Base-by-base conservation (phyloP, 257 asterid species). In the Solanum corneliomulleri region DNA sequence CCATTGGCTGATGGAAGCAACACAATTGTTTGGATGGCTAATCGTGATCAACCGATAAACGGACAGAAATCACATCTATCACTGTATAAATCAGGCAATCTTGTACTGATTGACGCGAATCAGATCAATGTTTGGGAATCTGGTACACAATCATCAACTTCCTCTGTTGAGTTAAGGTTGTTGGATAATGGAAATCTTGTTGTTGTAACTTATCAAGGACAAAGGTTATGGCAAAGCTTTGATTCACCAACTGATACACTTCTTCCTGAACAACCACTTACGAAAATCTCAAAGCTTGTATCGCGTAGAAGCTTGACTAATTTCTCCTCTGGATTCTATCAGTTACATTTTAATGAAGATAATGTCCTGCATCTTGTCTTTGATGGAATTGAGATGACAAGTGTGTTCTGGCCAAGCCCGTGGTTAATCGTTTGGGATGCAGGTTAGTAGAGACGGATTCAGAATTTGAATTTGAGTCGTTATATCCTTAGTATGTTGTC, bases 21-120 rank as follows among this genome's bases (percentile, higher is more conserved):
- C 44, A 87, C 92, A 16, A 21, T 87, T 6, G 93, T 89, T 72
- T 91, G 93, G 93, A 90, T 90, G 90, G 93, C 91, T 47, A 91
- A 90, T 37, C 88, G 93, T 1, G 88, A 90, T 45, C 86, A 80
- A 60, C 92, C 89, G 39, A 86, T 91, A 29, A 91, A 91, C 56
- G 87, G 86, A 11, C 13, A 21, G 8, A 70, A 39, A 12, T 86
- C 93, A 9, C 76, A 84, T 72, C 72, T 91, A 2, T 77, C 74
- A 9, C 44, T 91, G 0, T 25, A 9, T 11, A 60, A 82, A 86
- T 44, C 87, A 4, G 93, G 91, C 13, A 88, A 90, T n/a, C 89
- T 91, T 11, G 62, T 31, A 41, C 23, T 91, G 25, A 71, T 70
- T 3, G 93, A 91, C 87, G 92, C 88, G 3, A 87, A 77, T 9